These are phyloP conservation scores for Coniochaeta sp. DNA, from an alignment of 2,329 filamentous ascomycete species.

Conservation along the genomic window DNA sequence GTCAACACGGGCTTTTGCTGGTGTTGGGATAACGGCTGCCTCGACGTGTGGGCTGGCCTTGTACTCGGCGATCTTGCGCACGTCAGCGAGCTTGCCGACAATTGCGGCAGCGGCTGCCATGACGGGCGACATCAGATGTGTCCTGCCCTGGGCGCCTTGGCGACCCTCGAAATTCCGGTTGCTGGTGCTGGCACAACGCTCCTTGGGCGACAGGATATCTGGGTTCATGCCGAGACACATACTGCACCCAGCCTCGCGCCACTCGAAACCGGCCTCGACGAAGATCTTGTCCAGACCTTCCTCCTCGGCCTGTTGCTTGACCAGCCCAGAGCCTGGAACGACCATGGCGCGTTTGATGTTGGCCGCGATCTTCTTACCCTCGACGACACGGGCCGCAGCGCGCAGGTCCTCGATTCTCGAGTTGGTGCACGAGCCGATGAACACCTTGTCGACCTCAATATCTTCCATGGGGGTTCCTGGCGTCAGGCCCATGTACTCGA, in stretches of 20 bases:
- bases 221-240: constrained; percentile 99
- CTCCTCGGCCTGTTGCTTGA: constrained; percentile 84
- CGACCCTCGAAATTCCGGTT: constrained; percentile 98
- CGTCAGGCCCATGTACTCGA: constrained; percentile 94
- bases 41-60: constrained; percentile 53
- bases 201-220: constrained; percentile 85
- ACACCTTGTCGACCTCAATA: constrained; percentile 89
- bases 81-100: constrained; percentile 84
- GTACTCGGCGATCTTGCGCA: constrained; percentile 67
- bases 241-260: constrained; percentile 95
- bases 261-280: constrained; percentile 86
- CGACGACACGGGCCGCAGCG: constrained; percentile 76
- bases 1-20: constrained; percentile 41
- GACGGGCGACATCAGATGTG: constrained; percentile 92
- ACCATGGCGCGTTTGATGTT: constrained; percentile 96
- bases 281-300: constrained; percentile 95
- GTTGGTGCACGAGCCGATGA: constrained; percentile 97
- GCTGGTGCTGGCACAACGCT: constrained; percentile 90
- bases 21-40: constrained; percentile 33
- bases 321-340: constrained; percentile 88
- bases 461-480: constrained; percentile 87
- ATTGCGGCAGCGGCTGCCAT: constrained; percentile 93
- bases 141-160: constrained; percentile 84
- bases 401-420: constrained; percentile 93
- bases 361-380: constrained; percentile 76